Evolutionary conservation across 495 filamentous ascomycete species (phyloP).

Genomic region (Chlorociboria aeruginascens): DNA sequence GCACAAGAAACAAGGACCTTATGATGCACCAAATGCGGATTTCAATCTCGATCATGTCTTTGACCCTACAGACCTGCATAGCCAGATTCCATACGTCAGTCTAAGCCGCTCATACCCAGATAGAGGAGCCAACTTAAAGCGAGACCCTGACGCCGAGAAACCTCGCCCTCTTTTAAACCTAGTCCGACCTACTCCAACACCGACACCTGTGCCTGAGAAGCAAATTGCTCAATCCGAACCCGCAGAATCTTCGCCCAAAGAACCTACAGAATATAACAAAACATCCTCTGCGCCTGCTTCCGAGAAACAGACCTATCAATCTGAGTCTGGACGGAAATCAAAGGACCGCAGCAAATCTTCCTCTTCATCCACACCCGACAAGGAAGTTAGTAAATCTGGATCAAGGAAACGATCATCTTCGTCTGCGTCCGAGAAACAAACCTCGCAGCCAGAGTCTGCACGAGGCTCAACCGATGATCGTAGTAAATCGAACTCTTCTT

Average conservation of each 20-base stretch:
- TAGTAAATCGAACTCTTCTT: not conserved
- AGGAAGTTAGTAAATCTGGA: not conserved
- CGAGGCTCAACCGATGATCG: not conserved
- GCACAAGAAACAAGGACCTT: constrained; percentile 31
- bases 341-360: not conserved
- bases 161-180: constrained; percentile 37
- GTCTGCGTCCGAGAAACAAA: not conserved
- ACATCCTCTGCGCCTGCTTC: too few species aligned
- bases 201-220: constrained; percentile 25
- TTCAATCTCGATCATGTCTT: constrained; percentile 39
- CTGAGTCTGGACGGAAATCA: not conserved
- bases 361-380: not conserved
- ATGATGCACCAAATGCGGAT: constrained; percentile 42
- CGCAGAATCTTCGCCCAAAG: not conserved
- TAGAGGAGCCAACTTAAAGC: constrained; percentile 14
- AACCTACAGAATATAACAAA: not conserved
- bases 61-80: constrained; percentile 23
- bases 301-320: not conserved
- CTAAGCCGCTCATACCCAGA: constrained; percentile 4
- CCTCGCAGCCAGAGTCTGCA: too few species aligned
- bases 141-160: constrained; percentile 20
- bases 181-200: constrained; percentile 36
- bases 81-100: constrained; percentile 14
- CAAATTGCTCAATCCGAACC: constrained; percentile 10
- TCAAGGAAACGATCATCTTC: not conserved